Conservation (phyloP, 768 basidiomycete species). For the Fomitopsis pulvina region DNA sequence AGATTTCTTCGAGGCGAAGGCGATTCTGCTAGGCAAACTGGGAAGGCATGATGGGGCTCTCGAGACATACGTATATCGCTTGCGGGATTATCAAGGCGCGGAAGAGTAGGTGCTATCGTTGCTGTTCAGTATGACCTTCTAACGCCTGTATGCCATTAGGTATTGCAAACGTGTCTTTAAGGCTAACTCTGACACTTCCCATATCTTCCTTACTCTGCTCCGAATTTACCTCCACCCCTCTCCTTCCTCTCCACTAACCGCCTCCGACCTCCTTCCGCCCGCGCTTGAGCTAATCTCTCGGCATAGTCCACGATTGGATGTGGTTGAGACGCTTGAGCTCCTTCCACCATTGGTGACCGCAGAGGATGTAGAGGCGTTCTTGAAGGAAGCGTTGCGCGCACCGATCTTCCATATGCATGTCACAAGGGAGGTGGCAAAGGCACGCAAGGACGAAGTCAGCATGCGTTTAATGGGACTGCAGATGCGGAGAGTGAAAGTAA, state of each 20-base stretch:
- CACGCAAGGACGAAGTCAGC: slow-evolving; percentile 74
- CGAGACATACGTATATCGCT: slow-evolving; percentile 88
- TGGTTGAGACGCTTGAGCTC: slow-evolving; percentile 75
- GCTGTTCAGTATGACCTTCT: not conserved
- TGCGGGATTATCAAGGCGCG: slow-evolving; percentile 79
- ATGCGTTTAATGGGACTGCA: slow-evolving; percentile 70
- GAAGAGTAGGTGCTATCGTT: slow-evolving; percentile 59
- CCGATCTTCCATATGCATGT: slow-evolving; percentile 67
- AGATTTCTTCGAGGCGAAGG: slow-evolving; percentile 90
- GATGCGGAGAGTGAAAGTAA: slow-evolving; percentile 77
- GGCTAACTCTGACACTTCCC: slow-evolving; percentile 43
- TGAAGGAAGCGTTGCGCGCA: slow-evolving; percentile 61
- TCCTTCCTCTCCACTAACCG: slow-evolving; percentile 52
- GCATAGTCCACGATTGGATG: slow-evolving; percentile 77
- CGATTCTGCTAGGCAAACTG: slow-evolving; percentile 83
- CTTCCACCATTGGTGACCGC: slow-evolving; percentile 89
- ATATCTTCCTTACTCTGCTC: slow-evolving; percentile 79
- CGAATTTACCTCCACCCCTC: slow-evolving; percentile 81
- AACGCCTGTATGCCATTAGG: slow-evolving; percentile 32
- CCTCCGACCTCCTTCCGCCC: slow-evolving; percentile 60
- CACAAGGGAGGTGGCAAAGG: slow-evolving; percentile 61
- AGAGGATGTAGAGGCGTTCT: slow-evolving; percentile 70
- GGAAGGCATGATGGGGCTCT: slow-evolving; percentile 91
- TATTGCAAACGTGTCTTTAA: slow-evolving; percentile 86
- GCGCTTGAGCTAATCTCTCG: slow-evolving; percentile 85